phyloP scores from a whole-genome alignment of 1,284 basidiomycete genomes.

The Ganoderma meredithae region DNA sequence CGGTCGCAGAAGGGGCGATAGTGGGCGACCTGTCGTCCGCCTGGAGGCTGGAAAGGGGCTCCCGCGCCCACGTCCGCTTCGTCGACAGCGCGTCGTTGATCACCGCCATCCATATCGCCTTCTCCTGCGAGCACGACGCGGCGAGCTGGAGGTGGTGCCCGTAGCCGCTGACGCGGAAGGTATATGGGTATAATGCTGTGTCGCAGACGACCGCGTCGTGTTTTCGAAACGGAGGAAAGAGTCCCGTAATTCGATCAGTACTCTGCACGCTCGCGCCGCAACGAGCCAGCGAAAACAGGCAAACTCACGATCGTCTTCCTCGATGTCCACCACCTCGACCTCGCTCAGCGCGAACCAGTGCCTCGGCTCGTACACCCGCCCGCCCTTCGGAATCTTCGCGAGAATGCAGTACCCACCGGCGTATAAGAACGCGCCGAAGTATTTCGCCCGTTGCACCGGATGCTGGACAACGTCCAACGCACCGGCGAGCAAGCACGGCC shows the following conservation, averaged over 20 bases:
- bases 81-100: slow-evolving; percentile 57
- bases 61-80: slow-evolving; percentile 58
- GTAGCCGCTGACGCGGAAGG: slow-evolving; percentile 76
- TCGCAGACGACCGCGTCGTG: neutral
- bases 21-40: slow-evolving; percentile 38
- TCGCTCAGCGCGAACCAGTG: slow-evolving; percentile 85
- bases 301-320: slow-evolving; percentile 70
- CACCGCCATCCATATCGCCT: slow-evolving; percentile 81
- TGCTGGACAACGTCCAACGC: slow-evolving; percentile 86
- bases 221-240: neutral
- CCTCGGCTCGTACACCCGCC: slow-evolving; percentile 80
- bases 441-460: slow-evolving; percentile 72
- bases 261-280: neutral
- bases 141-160: slow-evolving; percentile 85
- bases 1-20: slow-evolving; percentile 10
- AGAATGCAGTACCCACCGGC: slow-evolving; percentile 85
- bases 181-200: slow-evolving; percentile 78
- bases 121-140: slow-evolving; percentile 83
- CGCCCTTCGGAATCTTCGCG: slow-evolving; percentile 82
- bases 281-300: neutral
- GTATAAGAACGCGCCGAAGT: slow-evolving; percentile 90
- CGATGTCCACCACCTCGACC: slow-evolving; percentile 76
- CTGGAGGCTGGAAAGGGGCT: slow-evolving; percentile 66
- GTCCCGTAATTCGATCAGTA: slow-evolving; percentile 4
- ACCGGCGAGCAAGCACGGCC: slow-evolving; percentile 79